phyloP scores from a whole-genome alignment of 2,329 filamentous ascomycete genomes.

The Apiospora koreana region DNA sequence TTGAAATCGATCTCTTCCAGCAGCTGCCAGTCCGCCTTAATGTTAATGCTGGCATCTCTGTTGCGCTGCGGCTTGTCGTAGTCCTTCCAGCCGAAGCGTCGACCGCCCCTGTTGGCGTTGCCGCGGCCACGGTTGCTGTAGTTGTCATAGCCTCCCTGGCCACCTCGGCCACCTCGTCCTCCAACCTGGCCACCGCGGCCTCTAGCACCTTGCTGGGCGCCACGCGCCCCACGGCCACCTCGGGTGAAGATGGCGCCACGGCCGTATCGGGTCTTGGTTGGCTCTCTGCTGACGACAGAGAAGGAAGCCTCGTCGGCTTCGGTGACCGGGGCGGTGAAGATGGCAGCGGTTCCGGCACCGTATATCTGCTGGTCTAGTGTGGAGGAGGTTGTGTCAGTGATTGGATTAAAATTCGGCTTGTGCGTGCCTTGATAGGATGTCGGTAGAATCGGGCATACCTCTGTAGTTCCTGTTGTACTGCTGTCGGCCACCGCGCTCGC shows the following conservation, averaged over 20 bases:
- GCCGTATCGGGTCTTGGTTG: conserved; percentile 82
- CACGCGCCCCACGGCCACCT: conserved; percentile 76
- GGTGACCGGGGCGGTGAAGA: conserved; percentile 87
- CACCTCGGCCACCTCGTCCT: conserved; percentile 70
- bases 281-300: conserved; percentile 95
- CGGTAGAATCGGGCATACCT: conserved; percentile 55
- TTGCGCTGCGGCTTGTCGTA: conserved; percentile 97
- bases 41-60: conserved; percentile 92
- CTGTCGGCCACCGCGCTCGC: conserved; percentile 75
- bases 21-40: conserved; percentile 93
- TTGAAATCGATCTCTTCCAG: conserved; percentile 99
- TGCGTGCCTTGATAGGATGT: background rate
- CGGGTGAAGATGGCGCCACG: conserved; percentile 90
- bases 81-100: conserved; percentile 97
- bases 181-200: conserved; percentile 66
- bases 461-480: conserved; percentile 93
- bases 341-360: conserved; percentile 80
- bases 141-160: conserved; percentile 63
- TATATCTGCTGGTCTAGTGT: conserved; percentile 94
- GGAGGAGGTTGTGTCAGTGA: background rate
- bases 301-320: conserved; percentile 92
- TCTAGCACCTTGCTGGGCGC: conserved; percentile 65
- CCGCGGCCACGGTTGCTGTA: conserved; percentile 76
- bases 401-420: background rate
- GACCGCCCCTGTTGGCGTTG: conserved; percentile 70